These are phyloP conservation scores for Cercospora nicotianae DNA, from an alignment of 2,329 filamentous ascomycete species.

Conservation along the genomic window DNA sequence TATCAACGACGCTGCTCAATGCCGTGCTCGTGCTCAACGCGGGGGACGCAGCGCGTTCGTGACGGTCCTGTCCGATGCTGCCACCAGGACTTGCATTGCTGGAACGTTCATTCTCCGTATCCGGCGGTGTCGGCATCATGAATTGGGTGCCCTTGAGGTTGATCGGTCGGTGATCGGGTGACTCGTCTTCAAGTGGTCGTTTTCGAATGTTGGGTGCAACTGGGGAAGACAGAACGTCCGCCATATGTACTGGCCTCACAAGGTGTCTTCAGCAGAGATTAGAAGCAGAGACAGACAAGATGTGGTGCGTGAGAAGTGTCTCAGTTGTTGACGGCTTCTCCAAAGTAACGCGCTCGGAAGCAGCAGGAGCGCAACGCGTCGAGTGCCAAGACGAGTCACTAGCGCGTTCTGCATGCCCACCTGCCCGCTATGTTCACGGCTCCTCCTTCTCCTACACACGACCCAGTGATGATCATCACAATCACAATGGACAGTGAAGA, in stretches of 20 bases:
- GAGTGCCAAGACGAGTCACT: slow-evolving; percentile 7
- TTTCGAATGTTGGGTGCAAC: slow-evolving; percentile 31
- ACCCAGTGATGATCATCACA: slow-evolving; percentile 5
- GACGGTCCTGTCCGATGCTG: slow-evolving; percentile 16
- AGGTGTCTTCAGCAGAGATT: background rate
- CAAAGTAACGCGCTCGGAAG: slow-evolving; percentile 8
- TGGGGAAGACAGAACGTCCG: slow-evolving; percentile 36
- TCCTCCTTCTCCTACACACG: slow-evolving; percentile 1
- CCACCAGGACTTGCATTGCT: slow-evolving; percentile 33
- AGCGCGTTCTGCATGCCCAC: slow-evolving; percentile 8
- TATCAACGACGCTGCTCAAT: slow-evolving; percentile 37
- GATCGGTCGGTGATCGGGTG: slow-evolving; percentile 32
- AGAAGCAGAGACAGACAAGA: background rate
- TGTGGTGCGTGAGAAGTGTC: background rate
- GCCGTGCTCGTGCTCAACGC: slow-evolving; percentile 36
- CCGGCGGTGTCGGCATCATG: slow-evolving; percentile 39
- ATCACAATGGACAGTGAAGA: slow-evolving; percentile 30
- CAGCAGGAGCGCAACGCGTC: slow-evolving; percentile 13
- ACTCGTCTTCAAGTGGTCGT: slow-evolving; percentile 31
- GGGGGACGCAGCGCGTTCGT: slow-evolving; percentile 33
- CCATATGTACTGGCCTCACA: slow-evolving; percentile 26
- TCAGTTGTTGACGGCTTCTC: background rate
- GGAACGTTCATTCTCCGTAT: slow-evolving; percentile 33
- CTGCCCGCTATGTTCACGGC: background rate
- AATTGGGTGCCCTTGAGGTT: slow-evolving; percentile 39